Evolutionary conservation across 768 basidiomycete species (phyloP).

Genomic region (Suillus tomentosus): DNA sequence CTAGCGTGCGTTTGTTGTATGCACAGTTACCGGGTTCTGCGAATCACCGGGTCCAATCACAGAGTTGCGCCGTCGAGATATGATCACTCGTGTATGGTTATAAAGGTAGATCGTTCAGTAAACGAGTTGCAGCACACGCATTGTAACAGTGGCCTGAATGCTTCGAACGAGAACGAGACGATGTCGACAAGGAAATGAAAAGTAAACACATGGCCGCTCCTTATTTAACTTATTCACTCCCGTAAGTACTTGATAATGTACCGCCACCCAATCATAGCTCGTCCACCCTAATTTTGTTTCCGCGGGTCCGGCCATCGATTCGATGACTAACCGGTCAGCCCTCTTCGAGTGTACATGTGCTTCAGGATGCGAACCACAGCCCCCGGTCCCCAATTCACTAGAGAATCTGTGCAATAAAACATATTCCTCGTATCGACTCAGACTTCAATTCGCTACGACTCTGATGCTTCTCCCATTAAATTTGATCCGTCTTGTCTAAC

Average conservation of each 20-base stretch:
- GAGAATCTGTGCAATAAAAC: background rate
- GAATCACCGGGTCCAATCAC: background rate
- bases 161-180: slow-evolving; percentile 2
- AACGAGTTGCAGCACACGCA: background rate
- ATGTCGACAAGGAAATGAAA: background rate
- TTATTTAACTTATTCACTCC: slow-evolving; percentile 1
- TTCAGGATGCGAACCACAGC: background rate
- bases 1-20: background rate
- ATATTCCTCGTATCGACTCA: background rate
- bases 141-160: background rate
- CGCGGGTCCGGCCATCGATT: background rate
- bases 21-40: background rate
- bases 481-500: background rate
- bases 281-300: background rate
- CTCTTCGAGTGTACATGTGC: too few species aligned
- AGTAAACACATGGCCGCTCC: background rate
- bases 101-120: background rate
- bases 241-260: background rate
- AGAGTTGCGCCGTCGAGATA: too few species aligned
- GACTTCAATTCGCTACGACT: too few species aligned
- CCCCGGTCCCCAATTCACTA: background rate
- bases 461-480: too few species aligned
- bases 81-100: too few species aligned
- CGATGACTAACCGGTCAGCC: background rate
- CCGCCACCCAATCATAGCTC: background rate